Conservation (phyloP, 2,329 filamentous ascomycete species). For the Parastagonospora avenae region DNA sequence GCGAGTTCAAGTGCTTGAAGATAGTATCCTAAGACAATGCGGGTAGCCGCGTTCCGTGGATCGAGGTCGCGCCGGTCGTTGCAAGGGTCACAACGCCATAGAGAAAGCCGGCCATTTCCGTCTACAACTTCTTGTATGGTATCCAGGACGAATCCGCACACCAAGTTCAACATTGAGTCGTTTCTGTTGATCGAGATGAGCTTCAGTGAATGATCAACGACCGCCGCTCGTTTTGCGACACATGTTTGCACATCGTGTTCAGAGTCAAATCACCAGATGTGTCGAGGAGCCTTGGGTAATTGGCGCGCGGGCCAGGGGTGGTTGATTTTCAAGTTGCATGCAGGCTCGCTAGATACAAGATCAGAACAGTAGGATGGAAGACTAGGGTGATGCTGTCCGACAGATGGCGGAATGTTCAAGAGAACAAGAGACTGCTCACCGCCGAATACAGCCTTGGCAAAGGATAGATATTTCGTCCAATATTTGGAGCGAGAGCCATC, state of each 20-base stretch:
- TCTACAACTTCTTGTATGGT: not conserved
- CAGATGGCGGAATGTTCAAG: not conserved
- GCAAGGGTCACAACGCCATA: not conserved
- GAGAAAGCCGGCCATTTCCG: not conserved
- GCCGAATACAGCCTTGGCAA: not conserved
- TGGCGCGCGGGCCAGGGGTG: not conserved
- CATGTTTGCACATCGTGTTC: not conserved
- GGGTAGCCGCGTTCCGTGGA: not conserved
- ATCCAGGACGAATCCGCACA: not conserved
- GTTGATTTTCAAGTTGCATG: not conserved
- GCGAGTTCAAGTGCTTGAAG: not conserved
- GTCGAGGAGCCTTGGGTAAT: too few species aligned
- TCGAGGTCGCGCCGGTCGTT: not conserved
- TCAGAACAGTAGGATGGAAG: not conserved
- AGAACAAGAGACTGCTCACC: not conserved
- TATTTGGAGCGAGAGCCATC: not conserved
- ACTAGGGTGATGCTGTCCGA: not conserved
- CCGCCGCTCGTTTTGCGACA: not conserved
- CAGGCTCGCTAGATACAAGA: not conserved
- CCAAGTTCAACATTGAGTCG: not conserved
- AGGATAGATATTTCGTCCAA: not conserved
- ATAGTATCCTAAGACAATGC: not conserved
- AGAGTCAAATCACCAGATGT: too few species aligned
- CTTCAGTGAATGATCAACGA: not conserved
- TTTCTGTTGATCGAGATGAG: not conserved